These are phyloP conservation scores for Cyclotella cryptica DNA, from an alignment of 108 stramenopile genomes.

Conservation along the genomic window DNA sequence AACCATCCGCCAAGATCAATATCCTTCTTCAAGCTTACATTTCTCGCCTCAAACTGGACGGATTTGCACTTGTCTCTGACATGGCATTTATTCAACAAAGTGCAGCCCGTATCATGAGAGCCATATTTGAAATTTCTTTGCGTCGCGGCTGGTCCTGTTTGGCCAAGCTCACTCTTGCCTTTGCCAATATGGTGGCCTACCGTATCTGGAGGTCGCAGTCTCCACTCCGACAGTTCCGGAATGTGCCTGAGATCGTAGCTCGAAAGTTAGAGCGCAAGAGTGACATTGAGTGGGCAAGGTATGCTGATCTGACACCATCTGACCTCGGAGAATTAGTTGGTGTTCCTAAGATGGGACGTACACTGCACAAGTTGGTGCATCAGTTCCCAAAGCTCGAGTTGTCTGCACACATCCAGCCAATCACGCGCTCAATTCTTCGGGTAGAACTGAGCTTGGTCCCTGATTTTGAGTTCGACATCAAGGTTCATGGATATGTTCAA, in stretches of 20 bases:
- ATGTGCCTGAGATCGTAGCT: slow-evolving; percentile 91
- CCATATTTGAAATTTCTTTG: slow-evolving; percentile 96
- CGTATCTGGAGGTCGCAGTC: slow-evolving; percentile 96
- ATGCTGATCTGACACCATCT: slow-evolving; percentile 92
- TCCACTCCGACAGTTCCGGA: slow-evolving; percentile 96
- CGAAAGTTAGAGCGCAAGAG: slow-evolving; percentile 96
- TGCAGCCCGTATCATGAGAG: slow-evolving; percentile 96
- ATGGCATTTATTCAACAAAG: slow-evolving; percentile 99
- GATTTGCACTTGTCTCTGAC: slow-evolving; percentile 98
- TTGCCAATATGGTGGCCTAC: slow-evolving; percentile 96
- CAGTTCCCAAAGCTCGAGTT: slow-evolving; percentile 96
- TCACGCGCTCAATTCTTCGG: slow-evolving; percentile 94
- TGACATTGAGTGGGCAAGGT: slow-evolving; percentile 96
- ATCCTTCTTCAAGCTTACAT: slow-evolving; percentile 99
- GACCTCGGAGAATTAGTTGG: slow-evolving; percentile 98
- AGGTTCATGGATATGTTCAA: slow-evolving; percentile 92
- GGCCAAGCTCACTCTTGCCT: slow-evolving; percentile 87
- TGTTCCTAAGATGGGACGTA: slow-evolving; percentile 97
- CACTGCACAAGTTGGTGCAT: slow-evolving; percentile 96
- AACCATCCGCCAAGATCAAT: slow-evolving; percentile 97
- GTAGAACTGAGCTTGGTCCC: slow-evolving; percentile 93
- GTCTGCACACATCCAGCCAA: slow-evolving; percentile 95
- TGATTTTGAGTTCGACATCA: slow-evolving; percentile 93
- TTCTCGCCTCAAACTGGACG: slow-evolving; percentile 95
- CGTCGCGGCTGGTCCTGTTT: slow-evolving; percentile 95